These are phyloP conservation scores for Trypanosoma congolense DNA, from an alignment of 208 protist species.

Conservation along the genomic window DNA sequence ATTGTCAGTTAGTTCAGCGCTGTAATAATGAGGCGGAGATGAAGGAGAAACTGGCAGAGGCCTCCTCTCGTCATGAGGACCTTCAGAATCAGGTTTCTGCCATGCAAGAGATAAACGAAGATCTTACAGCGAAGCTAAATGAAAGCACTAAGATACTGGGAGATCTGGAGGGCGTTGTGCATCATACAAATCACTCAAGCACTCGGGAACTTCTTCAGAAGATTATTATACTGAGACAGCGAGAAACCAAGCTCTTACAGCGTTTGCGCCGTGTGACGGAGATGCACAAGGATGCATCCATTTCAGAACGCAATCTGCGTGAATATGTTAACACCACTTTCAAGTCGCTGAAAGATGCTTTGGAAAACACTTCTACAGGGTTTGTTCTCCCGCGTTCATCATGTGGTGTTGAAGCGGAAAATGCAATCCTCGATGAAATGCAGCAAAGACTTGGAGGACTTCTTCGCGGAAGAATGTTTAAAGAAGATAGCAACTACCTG, in stretches of 20 bases:
- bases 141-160: slow-evolving; percentile 43
- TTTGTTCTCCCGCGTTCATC: slow-evolving; percentile 76
- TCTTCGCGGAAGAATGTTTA: slow-evolving; percentile 56
- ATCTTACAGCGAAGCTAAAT: slow-evolving; percentile 38
- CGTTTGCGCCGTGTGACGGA: slow-evolving; percentile 62
- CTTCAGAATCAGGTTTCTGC: slow-evolving; percentile 34
- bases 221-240: slow-evolving; percentile 73
- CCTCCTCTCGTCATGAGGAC: slow-evolving; percentile 29
- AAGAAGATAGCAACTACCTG: slow-evolving; percentile 72
- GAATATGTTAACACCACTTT: slow-evolving; percentile 54
- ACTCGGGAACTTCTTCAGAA: slow-evolving; percentile 72
- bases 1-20: neutral
- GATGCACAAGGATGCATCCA: slow-evolving; percentile 41
- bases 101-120: slow-evolving; percentile 51
- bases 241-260: slow-evolving; percentile 72
- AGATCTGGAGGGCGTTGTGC: slow-evolving; percentile 38
- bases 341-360: slow-evolving; percentile 51
- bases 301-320: slow-evolving; percentile 34
- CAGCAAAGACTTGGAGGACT: slow-evolving; percentile 36
- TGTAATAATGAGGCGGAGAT: slow-evolving; percentile 11
- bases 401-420: slow-evolving; percentile 37
- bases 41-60: slow-evolving; percentile 13
- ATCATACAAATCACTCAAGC: slow-evolving; percentile 31
- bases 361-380: slow-evolving; percentile 52
- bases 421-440: slow-evolving; percentile 53